Conservation (phyloP, 371 early-diverging fungal species). For the Syncephalastrum contaminatum region DNA sequence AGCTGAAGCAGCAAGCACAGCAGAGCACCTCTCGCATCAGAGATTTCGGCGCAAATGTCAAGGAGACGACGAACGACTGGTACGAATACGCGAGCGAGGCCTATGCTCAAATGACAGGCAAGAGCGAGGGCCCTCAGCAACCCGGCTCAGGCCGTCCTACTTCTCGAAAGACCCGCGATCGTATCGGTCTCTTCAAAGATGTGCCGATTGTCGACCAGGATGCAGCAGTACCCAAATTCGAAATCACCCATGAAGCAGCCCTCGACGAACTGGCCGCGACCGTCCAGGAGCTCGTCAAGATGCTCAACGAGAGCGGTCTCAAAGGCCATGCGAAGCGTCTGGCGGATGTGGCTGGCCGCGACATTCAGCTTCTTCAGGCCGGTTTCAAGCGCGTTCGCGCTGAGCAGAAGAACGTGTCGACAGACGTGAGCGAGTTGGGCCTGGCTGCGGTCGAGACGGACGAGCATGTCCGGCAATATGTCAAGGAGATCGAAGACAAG, state of each 20-base stretch:
- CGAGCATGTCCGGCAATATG: constrained; percentile 10
- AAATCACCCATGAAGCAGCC: constrained; percentile 11
- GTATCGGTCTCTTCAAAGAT: constrained; percentile 29
- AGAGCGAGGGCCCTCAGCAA: constrained; percentile 18
- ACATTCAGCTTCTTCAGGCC: constrained; percentile 27
- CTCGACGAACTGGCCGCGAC: constrained; percentile 34
- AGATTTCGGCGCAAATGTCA: constrained; percentile 19
- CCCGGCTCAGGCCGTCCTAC: constrained; percentile 10
- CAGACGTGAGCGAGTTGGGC: constrained; percentile 14
- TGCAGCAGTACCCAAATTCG: constrained; percentile 24
- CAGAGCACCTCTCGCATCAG: constrained; percentile 15
- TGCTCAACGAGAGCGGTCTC: constrained; percentile 44
- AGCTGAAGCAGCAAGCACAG: constrained; percentile 21
- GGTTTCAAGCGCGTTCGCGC: constrained; percentile 20
- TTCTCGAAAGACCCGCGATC: neutral
- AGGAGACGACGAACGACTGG: constrained; percentile 33
- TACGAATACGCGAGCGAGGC: constrained; percentile 40
- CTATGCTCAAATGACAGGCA: constrained; percentile 34
- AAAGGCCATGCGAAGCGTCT: constrained; percentile 41
- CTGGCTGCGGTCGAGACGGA: constrained; percentile 13
- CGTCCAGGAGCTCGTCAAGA: constrained; percentile 24
- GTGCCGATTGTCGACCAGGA: constrained; percentile 27
- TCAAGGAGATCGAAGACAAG: constrained; percentile 17
- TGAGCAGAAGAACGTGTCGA: constrained; percentile 23
- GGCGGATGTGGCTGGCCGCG: constrained; percentile 34